phyloP scores from a whole-genome alignment of 2,329 filamentous ascomycete species.

The Raffaelea deltoideospora region DNA sequence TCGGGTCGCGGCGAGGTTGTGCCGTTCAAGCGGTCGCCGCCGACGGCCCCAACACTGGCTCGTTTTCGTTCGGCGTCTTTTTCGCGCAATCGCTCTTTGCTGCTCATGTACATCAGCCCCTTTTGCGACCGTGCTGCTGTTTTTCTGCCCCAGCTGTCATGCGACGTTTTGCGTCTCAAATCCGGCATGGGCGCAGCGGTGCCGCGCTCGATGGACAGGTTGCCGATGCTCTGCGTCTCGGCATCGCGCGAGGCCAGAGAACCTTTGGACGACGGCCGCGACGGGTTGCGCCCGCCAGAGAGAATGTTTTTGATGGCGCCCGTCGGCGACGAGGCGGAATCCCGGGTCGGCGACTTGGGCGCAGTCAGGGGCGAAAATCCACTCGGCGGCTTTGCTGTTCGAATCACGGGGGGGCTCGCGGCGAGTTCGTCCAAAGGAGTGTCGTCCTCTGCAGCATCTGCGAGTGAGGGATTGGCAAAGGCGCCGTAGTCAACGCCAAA shows the following conservation, averaged over 20 bases:
- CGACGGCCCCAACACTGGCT: constrained; percentile 24
- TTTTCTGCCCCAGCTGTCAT: constrained; percentile 49
- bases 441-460: constrained; percentile 30
- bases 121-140: constrained; percentile 32
- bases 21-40: constrained; percentile 19
- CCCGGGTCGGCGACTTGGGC: constrained; percentile 36
- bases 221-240: constrained; percentile 47
- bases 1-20: constrained; percentile 24
- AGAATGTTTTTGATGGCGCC: constrained; percentile 45
- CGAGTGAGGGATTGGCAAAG: constrained; percentile 36
- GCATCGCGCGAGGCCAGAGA: constrained; percentile 40
- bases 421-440: constrained; percentile 43
- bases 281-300: constrained; percentile 28
- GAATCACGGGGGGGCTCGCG: constrained; percentile 55
- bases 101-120: constrained; percentile 59
- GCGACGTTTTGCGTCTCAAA: constrained; percentile 35
- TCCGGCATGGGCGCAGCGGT: constrained; percentile 29
- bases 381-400: constrained; percentile 68
- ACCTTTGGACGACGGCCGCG: constrained; percentile 44
- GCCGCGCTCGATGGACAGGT: constrained; percentile 45
- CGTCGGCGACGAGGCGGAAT: constrained; percentile 19
- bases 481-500: constrained; percentile 64
- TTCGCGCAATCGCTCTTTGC: constrained; percentile 49
- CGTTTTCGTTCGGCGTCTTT: constrained; percentile 48
- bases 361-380: constrained; percentile 60